These are phyloP conservation scores for Isabelozyma pseudorhagii DNA, from an alignment of 805 yeast species.

Conservation along the genomic window DNA sequence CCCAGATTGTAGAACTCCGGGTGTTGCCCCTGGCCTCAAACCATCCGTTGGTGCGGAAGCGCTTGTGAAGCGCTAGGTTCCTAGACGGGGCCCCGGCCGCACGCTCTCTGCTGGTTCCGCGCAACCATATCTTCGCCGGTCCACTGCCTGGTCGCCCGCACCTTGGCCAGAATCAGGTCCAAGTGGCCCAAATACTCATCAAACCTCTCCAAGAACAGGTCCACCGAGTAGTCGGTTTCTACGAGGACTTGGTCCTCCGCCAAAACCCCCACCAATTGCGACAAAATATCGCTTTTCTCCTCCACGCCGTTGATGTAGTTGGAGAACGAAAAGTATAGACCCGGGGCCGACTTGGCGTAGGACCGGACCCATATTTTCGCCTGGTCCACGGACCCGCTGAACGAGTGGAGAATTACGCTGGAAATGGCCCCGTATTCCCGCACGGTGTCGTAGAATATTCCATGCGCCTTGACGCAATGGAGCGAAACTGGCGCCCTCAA, in stretches of 20 bases:
- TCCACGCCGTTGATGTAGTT: conserved; percentile 43
- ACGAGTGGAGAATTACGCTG: conserved; percentile 73
- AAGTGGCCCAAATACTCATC: conserved; percentile 19
- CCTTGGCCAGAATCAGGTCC: conserved; percentile 15
- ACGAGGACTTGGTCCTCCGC: conserved; percentile 22
- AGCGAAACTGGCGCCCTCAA: conserved; percentile 57
- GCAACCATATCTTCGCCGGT: background rate
- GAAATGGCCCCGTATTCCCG: conserved; percentile 17
- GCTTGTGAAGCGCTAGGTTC: too few relatives aligned
- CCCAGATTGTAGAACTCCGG: too few relatives aligned
- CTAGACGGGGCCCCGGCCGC: background rate
- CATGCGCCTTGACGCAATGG: conserved; percentile 84
- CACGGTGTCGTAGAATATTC: conserved; percentile 28
- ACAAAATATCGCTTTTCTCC: conserved; percentile 19
- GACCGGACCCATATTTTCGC: conserved; percentile 45
- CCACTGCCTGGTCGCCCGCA: conserved; percentile 4
- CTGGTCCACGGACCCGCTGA: conserved; percentile 77
- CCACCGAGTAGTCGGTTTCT: conserved; percentile 37
- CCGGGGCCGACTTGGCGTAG: conserved; percentile 17
- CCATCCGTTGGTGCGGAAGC: too few relatives aligned
- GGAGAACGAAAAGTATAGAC: conserved; percentile 53
- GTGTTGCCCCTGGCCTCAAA: too few relatives aligned
- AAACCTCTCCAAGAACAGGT: conserved; percentile 11
- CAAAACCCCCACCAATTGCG: conserved; percentile 13
- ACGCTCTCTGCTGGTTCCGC: background rate